Evolutionary conservation across 495 filamentous ascomycete genomes (phyloP).

Genomic region (Aspergillus kassunensis): DNA sequence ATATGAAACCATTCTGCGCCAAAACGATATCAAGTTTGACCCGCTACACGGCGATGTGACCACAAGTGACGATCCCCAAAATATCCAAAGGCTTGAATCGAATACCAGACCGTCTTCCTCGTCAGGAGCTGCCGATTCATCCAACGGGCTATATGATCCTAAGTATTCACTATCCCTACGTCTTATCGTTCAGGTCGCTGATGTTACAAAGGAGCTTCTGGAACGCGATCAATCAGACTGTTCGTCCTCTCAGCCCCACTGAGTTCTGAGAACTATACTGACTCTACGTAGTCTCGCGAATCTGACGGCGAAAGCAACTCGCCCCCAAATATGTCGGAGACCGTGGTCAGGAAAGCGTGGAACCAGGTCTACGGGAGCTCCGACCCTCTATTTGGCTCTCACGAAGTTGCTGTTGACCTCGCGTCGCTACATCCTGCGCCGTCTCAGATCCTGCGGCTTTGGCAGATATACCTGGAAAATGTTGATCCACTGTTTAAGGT

Average conservation of each 20-base stretch:
- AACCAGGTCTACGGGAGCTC: conserved; percentile 32
- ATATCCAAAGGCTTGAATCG: no score
- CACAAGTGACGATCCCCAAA: conserved; percentile 10
- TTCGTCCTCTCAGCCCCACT: conserved; percentile 20
- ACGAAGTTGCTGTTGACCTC: conserved; percentile 36
- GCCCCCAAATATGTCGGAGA: conserved; percentile 27
- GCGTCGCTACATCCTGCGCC: conserved; percentile 46
- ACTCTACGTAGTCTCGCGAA: conserved; percentile 11
- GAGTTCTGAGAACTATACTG: not conserved
- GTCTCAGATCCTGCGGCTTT: conserved; percentile 37
- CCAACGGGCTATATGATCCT: conserved; percentile 30
- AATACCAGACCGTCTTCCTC: conserved; percentile 10
- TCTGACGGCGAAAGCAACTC: conserved; percentile 24
- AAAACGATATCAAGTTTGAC: conserved; percentile 50
- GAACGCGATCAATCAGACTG: conserved; percentile 46
- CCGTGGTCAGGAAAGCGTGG: conserved; percentile 40
- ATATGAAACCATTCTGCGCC: conserved; percentile 50
- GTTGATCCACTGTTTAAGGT: conserved; percentile 53
- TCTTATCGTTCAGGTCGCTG: conserved; percentile 5
- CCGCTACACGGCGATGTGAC: conserved; percentile 39
- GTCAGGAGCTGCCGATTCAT: conserved; percentile 23
- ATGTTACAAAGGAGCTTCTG: conserved; percentile 38
- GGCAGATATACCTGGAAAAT: conserved; percentile 50
- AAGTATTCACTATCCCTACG: conserved; percentile 26
- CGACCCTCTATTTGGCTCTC: conserved; percentile 49